Base-by-base conservation (phyloP, 805 yeast species). In the Ogataea ganodermae region DNA sequence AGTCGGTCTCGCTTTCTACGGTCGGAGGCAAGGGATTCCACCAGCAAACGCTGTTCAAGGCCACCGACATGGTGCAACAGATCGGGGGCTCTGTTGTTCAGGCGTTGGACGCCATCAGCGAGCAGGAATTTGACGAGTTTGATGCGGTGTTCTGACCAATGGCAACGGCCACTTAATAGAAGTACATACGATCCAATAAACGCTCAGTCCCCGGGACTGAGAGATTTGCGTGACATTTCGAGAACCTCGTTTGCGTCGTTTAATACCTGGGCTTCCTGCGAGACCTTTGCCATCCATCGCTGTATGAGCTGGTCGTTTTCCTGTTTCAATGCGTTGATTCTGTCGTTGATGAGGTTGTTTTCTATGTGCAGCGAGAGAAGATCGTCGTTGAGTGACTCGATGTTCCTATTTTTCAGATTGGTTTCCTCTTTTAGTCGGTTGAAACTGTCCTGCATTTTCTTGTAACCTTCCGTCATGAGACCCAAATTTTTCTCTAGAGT, bases 21-120 rank as follows among this genome's bases (percentile, higher is more conserved):
- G 69, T 67, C 42, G 70, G 69, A 45, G 73, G 80, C 42, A 81
- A 80, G 52, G 90, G 91, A 0, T 70, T 85, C 48, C 70, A 67
- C 35, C 76, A 76, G 9, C 48, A 53, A 1, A 60, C 76, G 22
- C 66, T 89, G 14, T 58, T 75, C 14, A 73, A 79, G 36, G 81
- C 87, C 23, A 71, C 83, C n/a, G 64, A 74, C 1, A 60, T 87
- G 61, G 80, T 87, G 2, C 74, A 78, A 49, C 64, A 75, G 38
- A 76, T 83, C 49, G 92, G 90, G n/a, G 70, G 72, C 1, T 71
- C 74, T 10, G 85, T 90, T n/a, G 71, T 78, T 1, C 62, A 72
- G 24, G 84, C 89, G 23, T 69, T 86, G 49, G 79, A 82, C 53
- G 59, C 63, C 20, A 68, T 79, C 35, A 68, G 76, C 6, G 76